These are phyloP conservation scores for Corrigiola litoralis DNA, from an alignment of 179 eudicot species.

Conservation along the genomic window DNA sequence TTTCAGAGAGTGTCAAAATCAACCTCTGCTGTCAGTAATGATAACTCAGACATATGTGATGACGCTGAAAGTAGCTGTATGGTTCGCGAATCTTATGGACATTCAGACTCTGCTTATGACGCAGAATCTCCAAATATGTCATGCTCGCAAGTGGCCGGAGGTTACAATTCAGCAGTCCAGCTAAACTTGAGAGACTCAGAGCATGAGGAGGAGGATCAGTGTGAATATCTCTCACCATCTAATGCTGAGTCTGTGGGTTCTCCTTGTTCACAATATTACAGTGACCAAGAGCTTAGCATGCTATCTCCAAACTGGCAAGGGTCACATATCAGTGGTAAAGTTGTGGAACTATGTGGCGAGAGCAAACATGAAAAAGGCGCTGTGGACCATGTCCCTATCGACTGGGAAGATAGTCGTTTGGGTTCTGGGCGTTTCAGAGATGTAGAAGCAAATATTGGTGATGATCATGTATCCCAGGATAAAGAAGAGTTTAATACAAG, in stretches of 20 bases:
- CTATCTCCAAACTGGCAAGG: conserved; percentile 23
- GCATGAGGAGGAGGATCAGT: conserved; percentile 21
- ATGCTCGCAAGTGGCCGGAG: conserved; percentile 20
- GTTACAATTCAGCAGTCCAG: conserved; percentile 7
- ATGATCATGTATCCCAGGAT: conserved; percentile 1
- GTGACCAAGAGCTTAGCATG: conserved; percentile 22
- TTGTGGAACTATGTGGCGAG: conserved; percentile 7
- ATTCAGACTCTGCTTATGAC: conserved; percentile 25
- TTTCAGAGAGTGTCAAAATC: conserved; percentile 41
- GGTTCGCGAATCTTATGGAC: conserved; percentile 25
- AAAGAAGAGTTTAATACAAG: not conserved
- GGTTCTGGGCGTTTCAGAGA: conserved; percentile 14
- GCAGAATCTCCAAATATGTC: conserved; percentile 20
- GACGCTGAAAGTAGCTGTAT: conserved; percentile 42
- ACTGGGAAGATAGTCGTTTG: conserved; percentile 34
- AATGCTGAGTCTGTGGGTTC: conserved; percentile 32
- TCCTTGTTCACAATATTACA: conserved; percentile 30
- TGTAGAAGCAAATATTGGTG: conserved; percentile 5
- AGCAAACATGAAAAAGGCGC: conserved; percentile 13
- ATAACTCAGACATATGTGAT: conserved; percentile 47
- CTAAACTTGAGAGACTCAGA: conserved; percentile 11
- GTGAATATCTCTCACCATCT: conserved; percentile 23
- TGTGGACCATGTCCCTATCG: conserved; percentile 23
- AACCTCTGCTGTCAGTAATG: conserved; percentile 26
- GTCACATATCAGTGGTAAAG: conserved; percentile 22